Evolutionary conservation across 164 flowering plant species (phyloP), one percentile per base, ranked within the genome.

Genomic region (Aristolochia californica): DNA sequence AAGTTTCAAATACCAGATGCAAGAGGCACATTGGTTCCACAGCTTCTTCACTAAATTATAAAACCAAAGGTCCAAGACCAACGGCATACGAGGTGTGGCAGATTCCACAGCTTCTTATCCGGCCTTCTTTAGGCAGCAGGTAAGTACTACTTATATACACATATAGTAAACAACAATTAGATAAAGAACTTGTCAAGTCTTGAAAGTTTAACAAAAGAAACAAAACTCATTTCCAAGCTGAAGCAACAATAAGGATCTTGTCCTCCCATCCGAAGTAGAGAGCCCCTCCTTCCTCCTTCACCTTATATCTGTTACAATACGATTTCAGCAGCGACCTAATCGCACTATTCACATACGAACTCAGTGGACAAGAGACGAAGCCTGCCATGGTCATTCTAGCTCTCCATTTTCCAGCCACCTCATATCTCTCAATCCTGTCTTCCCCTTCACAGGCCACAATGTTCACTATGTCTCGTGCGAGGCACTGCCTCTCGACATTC

Each of bases 321-420:
- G 77, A 63, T 68, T 64, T 72, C 27, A 81, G 78, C n/a, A 84
- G 78, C 9, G 70, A 56, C 59, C 52, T 57, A 15, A 87, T 85
- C 23, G 68, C 58, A 18, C 65, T 74, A 23, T 61, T 73, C 40
- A 85, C 91, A n/a, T 62, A 62, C 0, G 49, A 11, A 59, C 91
- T 77, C 74, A 89, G 63, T 11, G 87, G 79, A 57, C 70, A 71
- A 4, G 96, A 40, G 1, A 45, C 64, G 61, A 93, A 89, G 22
- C 96, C 99, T 1, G 99, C 97, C 99, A 93, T 93, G 53, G 53
- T 76, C 99, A 93, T 93, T 69, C 99, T 79, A 15, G 96, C 91
- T 60, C 85, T 81, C 99, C 99, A 93, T 66, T 93, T 93, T 25
- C 99, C 96, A 0, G 96, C 91, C 55, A 87, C 91, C 62, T 93